Evolutionary conservation across 306 rosid species (phyloP).

Genomic region (Styphnolobium japonicum): DNA sequence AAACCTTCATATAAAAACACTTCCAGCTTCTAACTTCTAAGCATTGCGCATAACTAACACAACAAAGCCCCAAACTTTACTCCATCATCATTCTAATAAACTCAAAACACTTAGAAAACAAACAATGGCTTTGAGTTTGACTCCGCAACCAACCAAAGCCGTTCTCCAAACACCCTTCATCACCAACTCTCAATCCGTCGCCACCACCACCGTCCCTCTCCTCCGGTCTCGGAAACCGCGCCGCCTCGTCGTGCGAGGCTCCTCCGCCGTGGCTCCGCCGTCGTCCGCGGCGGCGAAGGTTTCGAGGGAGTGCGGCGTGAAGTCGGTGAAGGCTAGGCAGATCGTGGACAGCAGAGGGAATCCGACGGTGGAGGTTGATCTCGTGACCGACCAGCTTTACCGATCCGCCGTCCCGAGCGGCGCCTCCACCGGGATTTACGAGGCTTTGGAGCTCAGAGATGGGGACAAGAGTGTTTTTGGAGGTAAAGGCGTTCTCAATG

Average conservation of each 20-base stretch:
- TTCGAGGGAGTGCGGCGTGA: conserved; percentile 45
- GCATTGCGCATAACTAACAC: too few relatives aligned
- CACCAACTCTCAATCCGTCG: conserved; percentile 29
- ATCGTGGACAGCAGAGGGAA: conserved; percentile 94
- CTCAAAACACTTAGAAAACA: background rate
- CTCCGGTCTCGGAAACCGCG: conserved; percentile 1
- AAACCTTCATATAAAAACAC: background rate
- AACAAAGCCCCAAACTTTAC: background rate
- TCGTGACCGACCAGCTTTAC: conserved; percentile 71
- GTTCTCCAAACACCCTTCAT: conserved; percentile 44
- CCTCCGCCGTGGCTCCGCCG: conserved; percentile 50
- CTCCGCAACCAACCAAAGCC: conserved; percentile 45
- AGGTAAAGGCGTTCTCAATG: conserved; percentile 91
- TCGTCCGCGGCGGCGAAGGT: conserved; percentile 25
- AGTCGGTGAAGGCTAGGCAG: conserved; percentile 90
- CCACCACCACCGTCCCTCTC: conserved; percentile 29
- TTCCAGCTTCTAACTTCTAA: too few relatives aligned
- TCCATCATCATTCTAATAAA: background rate
- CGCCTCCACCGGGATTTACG: conserved; percentile 96
- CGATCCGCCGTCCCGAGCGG: conserved; percentile 98
- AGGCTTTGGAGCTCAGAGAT: conserved; percentile 96
- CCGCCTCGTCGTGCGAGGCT: conserved; percentile 42
- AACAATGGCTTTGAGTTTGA: conserved; percentile 65
- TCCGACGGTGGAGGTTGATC: conserved; percentile 98
- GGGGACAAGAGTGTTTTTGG: conserved; percentile 78